Base-by-base conservation (phyloP, 768 basidiomycete species). In the Agaricus sinodeliciosus region DNA sequence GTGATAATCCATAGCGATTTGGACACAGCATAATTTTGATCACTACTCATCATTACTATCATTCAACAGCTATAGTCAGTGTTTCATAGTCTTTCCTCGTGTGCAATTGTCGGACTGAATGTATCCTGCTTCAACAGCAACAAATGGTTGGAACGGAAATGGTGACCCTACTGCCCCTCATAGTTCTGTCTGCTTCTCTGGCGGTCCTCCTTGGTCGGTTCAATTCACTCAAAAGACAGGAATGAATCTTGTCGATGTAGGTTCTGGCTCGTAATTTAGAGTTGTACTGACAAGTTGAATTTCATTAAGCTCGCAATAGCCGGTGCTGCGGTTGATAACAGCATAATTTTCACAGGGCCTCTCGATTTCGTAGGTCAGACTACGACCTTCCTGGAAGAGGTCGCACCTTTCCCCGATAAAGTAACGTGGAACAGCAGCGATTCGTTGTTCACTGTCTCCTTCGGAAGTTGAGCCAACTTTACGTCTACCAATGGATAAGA, bases 281-380 rank as follows among this genome's bases (percentile, higher is more conserved):
- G 3, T 0, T 25, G 3, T 43, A 3, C 26, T 22, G 43, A 31
- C 40, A 8, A 3, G 19, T 25, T 16, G 6, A 19, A n/a, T 16
- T 39, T 9, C 34, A 4, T 12, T 43, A 2, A 63, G 62, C 58
- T 63, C 9, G 62, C 62, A 9, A 55, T 61, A 19, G 59, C 60
- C 37, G 62, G 60, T 4, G 60, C 62, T 16, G 58, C 59, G 9
- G 55, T 56, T 11, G 52, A 63, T 40, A 42, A 57, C 28, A 46
- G 48, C 45, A 56, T 63, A 15, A 50, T 63, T 15, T 59, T 56
- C 34, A 53, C 60, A n/a, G 57, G 57, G 2, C 57, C 62, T 26
- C 59, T 59, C 1, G 62, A 63, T 42, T 63, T 63, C 37, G 40
- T 57, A 37, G 60, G 58, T 9, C 62, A 63, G 50, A 55, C 58